phyloP scores from a whole-genome alignment of 495 filamentous ascomycete genomes.

The Podospora didyma region DNA sequence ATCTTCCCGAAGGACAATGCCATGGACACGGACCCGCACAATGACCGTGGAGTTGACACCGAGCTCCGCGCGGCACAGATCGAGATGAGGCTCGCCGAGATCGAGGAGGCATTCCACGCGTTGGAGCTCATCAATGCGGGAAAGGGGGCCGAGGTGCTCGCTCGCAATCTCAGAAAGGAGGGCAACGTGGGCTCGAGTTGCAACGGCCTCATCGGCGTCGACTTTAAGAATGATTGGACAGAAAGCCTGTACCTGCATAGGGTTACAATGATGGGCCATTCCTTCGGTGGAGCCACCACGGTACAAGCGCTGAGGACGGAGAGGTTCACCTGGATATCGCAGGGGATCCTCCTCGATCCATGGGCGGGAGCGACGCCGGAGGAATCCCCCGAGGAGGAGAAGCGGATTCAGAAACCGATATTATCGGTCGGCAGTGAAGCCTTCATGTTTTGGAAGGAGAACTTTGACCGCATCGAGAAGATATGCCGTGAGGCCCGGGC shows the following conservation, averaged over 20 bases:
- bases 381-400: conserved; percentile 26
- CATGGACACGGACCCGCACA: conserved; percentile 33
- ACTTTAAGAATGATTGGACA: conserved; percentile 36
- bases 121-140: conserved; percentile 52
- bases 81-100: conserved; percentile 59
- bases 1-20: conserved; percentile 41
- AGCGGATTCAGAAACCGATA: conserved; percentile 46
- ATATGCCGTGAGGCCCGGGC: conserved; percentile 49
- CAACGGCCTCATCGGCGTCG: conserved; percentile 30
- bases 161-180: conserved; percentile 45
- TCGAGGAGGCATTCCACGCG: conserved; percentile 52
- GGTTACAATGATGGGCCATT: conserved; percentile 61
- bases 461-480: conserved; percentile 46
- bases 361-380: conserved; percentile 47
- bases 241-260: conserved; percentile 43
- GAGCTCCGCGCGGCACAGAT: conserved; percentile 53
- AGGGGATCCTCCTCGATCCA: conserved; percentile 57
- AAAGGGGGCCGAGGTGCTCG: conserved; percentile 32
- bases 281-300: conserved; percentile 61
- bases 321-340: conserved; percentile 48
- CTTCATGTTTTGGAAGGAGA: conserved; percentile 58
- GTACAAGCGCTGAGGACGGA: conserved; percentile 52
- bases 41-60: conserved; percentile 29
- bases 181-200: conserved; percentile 51
- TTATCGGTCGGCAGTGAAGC: conserved; percentile 58